A percentile compares a stretch with the other conserved stretches of the same genome.
phyloP scores from a whole-genome alignment of 495 filamentous ascomycete species.

The Lophium mytilinum region DNA sequence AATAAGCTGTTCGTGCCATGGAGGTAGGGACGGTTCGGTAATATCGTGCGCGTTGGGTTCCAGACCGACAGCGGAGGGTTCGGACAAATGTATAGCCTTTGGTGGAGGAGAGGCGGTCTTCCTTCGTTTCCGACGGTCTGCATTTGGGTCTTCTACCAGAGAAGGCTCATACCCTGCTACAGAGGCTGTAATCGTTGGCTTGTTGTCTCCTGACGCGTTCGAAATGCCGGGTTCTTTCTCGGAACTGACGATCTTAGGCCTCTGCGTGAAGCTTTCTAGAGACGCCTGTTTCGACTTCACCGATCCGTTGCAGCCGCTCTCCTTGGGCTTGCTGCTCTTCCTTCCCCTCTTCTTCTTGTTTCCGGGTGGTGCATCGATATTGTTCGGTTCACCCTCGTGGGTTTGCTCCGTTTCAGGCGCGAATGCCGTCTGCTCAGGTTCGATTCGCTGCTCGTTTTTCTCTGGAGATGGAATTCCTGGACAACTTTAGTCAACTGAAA shows the following conservation, averaged over 20 bases:
- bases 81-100: neutral
- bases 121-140: slow-evolving; percentile 23
- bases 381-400: slow-evolving; percentile 4
- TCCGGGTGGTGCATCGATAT: neutral
- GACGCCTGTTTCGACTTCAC: slow-evolving; percentile 2
- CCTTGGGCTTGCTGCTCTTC: slow-evolving; percentile 3
- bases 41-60: neutral
- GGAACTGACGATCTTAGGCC: neutral
- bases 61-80: neutral
- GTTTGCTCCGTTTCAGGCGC: slow-evolving; percentile 1
- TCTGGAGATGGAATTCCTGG: slow-evolving; percentile 10
- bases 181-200: neutral
- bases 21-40: neutral
- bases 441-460: neutral
- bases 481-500: neutral
- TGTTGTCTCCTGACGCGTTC: neutral
- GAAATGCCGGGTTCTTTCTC: neutral
- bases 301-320: neutral
- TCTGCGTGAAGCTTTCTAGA: slow-evolving; percentile 7
- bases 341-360: slow-evolving; percentile 9
- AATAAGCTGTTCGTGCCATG: slow-evolving; percentile 22
- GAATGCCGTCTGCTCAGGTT: neutral
- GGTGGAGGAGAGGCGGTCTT: slow-evolving; percentile 15
- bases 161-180: neutral
- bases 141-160: slow-evolving; percentile 15